Percentiles rank a stretch among this genome's conserved stretches.
Conservation (phyloP, 139 green algal genomes). For the Picocystis salinarum region DNA sequence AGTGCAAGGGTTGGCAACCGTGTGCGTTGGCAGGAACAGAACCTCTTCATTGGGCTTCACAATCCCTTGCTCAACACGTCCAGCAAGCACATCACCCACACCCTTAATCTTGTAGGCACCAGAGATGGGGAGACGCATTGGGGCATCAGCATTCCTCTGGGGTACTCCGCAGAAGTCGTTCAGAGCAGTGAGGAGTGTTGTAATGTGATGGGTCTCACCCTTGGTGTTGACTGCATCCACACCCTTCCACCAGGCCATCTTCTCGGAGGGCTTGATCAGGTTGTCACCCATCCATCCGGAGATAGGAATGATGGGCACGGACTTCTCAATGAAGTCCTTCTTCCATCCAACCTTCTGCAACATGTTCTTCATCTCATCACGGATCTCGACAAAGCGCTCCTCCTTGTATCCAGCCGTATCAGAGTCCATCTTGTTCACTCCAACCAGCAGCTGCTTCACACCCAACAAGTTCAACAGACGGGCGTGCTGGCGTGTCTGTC, state of each 20-base stretch:
- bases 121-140: constrained; percentile 77
- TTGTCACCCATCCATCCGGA: constrained; percentile 98
- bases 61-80: constrained; percentile 89
- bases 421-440: constrained; percentile 87
- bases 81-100: constrained; percentile 92
- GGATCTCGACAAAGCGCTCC: constrained; percentile 91
- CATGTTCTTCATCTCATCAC: constrained; percentile 86
- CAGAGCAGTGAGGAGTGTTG: constrained; percentile 71
- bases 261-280: constrained; percentile 85
- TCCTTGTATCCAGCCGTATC: constrained; percentile 77
- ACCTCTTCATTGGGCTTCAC: constrained; percentile 86
- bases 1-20: constrained; percentile 58
- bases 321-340: constrained; percentile 61
- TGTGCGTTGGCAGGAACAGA: constrained; percentile 47
- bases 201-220: constrained; percentile 24
- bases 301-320: constrained; percentile 90
- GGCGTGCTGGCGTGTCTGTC: constrained; percentile 97
- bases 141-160: constrained; percentile 60
- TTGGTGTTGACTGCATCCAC: constrained; percentile 31
- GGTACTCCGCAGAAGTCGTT: constrained; percentile 60
- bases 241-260: constrained; percentile 89
- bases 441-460: constrained; percentile 93
- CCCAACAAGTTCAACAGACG: constrained; percentile 91
- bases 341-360: constrained; percentile 67
- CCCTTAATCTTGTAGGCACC: constrained; percentile 99